These are phyloP conservation scores for Colletotrichum scovillei DNA, from an alignment of 2,329 filamentous ascomycete species.

Conservation along the genomic window DNA sequence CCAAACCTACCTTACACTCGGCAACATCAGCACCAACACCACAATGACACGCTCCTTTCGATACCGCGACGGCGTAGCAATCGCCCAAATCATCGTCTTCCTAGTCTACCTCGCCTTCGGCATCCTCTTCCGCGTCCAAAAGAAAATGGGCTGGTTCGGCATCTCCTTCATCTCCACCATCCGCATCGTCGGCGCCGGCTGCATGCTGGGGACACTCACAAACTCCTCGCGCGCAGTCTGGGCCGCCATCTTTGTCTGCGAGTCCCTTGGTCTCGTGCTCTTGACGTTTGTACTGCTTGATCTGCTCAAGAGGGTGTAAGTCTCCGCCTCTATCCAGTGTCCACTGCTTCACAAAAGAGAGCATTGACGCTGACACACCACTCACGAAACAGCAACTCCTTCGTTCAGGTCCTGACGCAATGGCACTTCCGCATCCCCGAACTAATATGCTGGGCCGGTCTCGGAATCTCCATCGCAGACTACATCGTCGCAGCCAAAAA, in stretches of 20 bases:
- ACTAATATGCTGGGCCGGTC: slow-evolving; percentile 38
- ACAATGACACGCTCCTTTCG: slow-evolving; percentile 15
- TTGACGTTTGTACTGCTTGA: slow-evolving; percentile 32
- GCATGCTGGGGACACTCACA: slow-evolving; percentile 37
- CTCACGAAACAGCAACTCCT: slow-evolving; percentile 11
- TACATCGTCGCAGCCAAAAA: slow-evolving; percentile 32
- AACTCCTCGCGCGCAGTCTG: slow-evolving; percentile 33
- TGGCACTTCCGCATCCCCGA: slow-evolving; percentile 37
- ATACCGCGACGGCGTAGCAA: slow-evolving; percentile 31
- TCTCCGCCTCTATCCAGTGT: neutral
- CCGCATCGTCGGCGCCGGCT: slow-evolving; percentile 38
- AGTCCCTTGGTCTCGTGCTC: slow-evolving; percentile 37
- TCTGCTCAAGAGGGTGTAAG: slow-evolving; percentile 35
- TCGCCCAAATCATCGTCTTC: slow-evolving; percentile 20
- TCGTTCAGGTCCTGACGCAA: slow-evolving; percentile 16
- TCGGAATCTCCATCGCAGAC: slow-evolving; percentile 37
- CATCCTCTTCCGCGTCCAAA: slow-evolving; percentile 8
- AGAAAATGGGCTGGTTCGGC: slow-evolving; percentile 26
- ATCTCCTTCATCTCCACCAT: slow-evolving; percentile 36
- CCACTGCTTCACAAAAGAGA: neutral
- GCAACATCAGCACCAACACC: neutral
- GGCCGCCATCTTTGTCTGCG: slow-evolving; percentile 38
- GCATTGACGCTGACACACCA: neutral
- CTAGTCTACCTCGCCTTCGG: slow-evolving; percentile 9
- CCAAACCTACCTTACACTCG: no score